Evolutionary conservation across 2,329 filamentous ascomycete genomes (phyloP), one percentile per base, ranked within the genome.

Genomic region (Colletotrichum ledebouriae): DNA sequence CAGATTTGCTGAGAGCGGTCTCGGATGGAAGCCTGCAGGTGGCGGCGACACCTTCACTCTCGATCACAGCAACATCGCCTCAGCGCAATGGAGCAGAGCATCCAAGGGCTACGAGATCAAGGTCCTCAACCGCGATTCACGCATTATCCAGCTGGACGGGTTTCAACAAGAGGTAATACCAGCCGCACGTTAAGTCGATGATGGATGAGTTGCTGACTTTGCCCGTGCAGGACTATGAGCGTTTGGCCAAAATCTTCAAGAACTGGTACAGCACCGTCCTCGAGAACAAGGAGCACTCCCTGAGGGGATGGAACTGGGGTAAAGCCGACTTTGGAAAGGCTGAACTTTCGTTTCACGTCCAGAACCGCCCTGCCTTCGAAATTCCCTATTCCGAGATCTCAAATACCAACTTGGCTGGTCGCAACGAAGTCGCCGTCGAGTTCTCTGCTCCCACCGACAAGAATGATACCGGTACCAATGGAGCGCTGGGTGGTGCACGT

Each of bases 291-390:
- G 96, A 99, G 81, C 96, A 98, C 80, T 94, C 96, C 25, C 84
- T 99, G 67, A 90, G 96, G 73, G 96, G 96, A 64, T 99, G 96
- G 96, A 99, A 99, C 79, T 99, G 96, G 97, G 96, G 96, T 75
- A 99, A 98, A 82, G 93, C 94, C 72, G 96, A 99, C 76, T 97
- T 99, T 78, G 91, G 92, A 70, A 97, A 98, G 81, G 92, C 94
- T 62, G 96, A 99, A 83, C 88, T 99, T 63, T 89, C 93, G 34
- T 99, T 99, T 85, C 98, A 94, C 79, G 96, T 99, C 42, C 94
- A 97, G 78, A 99, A 98, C 80, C 90, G 94, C 74, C 96, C 96
- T 3, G 93, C 95, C 5, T 99, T 99, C 79, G 96, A 98, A 80
- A 90, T 99, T 5, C 94, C 97, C 12, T 99, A 98, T 83, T 93